Evolutionary conservation across 306 rosid genomes (phyloP), one percentile per base, ranked within the genome.

Genomic region (Psophocarpus tetragonolobus): DNA sequence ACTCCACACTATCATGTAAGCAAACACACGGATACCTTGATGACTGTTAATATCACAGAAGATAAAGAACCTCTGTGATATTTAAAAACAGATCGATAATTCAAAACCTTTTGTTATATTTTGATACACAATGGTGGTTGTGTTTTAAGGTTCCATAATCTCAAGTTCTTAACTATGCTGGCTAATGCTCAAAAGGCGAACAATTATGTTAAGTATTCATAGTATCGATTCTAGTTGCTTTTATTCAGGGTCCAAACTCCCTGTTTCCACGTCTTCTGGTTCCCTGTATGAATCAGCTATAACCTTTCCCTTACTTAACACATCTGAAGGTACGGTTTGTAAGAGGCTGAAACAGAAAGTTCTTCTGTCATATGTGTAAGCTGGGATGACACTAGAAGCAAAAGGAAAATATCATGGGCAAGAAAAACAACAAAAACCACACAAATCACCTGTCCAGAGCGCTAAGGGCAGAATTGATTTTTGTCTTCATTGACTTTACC

Each of bases 321-420:
- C 94, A 68, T 92, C 97, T 8, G 91, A 78, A 1, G 97, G 94
- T 26, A 95, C 99, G 4, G 97, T 95, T 82, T 85, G 89, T 41
- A 95, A 91, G 79, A 89, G 99, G 81, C 99, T 95, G 90, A 86
- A 77, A 87, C 65, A 70, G 56, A 80, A 73, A 80, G 27, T 78
- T 69, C 44, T 9, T 38, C 38, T 29, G 1, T 70, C 47, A 64
- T 69, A 29, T 39, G 32, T 6, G 10, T 24, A 47, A 36, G 3
- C 2, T 66, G 66, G 6, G 53, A 51, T 44, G 68, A 60, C 32
- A 68, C 61, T 26, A 9, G 13, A 5, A 32, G 64, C 32, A 78
- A 64, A 29, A 42, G 64, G 57, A n/a, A 5, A 74, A 57, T 45
- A 47, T 58, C 12, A 12, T 45, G 69, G 12, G 45, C 41, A 62